Percentiles rank a stretch among this genome's conserved stretches.
phyloP scores from a whole-genome alignment of 805 yeast species.

The Millerozyma miso region DNA sequence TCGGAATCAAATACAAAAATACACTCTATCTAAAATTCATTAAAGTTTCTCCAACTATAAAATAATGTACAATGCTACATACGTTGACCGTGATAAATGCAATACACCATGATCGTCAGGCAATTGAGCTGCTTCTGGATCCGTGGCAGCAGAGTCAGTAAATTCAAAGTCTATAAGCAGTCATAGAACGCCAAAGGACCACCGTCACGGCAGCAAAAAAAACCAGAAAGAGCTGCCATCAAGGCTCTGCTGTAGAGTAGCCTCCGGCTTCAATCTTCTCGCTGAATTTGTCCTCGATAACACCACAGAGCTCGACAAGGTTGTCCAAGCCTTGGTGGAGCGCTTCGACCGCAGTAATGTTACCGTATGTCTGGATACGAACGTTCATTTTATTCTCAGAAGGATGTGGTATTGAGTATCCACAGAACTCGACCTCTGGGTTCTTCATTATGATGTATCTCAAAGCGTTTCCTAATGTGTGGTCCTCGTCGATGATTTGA shows the following conservation, averaged over 20 bases:
- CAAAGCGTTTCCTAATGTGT: constrained; percentile 90
- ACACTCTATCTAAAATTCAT: not conserved
- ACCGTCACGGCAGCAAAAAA: too few relatives aligned
- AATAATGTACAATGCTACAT: not conserved
- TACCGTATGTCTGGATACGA: constrained; percentile 90
- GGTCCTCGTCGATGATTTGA: constrained; percentile 91
- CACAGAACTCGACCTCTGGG: constrained; percentile 97
- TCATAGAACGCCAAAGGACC: too few relatives aligned
- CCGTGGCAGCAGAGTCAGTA: too few relatives aligned
- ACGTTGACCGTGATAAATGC: not conserved
- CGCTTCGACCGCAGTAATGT: constrained; percentile 85
- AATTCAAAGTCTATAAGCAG: too few relatives aligned
- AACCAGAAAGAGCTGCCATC: constrained; percentile 5
- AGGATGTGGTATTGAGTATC: constrained; percentile 98
- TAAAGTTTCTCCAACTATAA: not conserved
- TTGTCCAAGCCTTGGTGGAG: constrained; percentile 88
- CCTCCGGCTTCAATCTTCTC: constrained; percentile 60
- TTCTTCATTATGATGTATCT: constrained; percentile 95
- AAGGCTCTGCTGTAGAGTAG: constrained; percentile 49
- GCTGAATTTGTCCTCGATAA: constrained; percentile 73
- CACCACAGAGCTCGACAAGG: constrained; percentile 75
- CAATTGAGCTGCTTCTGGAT: not conserved
- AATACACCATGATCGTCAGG: not conserved
- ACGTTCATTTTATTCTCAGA: constrained; percentile 85
- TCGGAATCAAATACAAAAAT: constrained; percentile 4